A percentile compares a stretch with the other conserved stretches of the same genome.
Evolutionary conservation across 2,329 filamentous ascomycete genomes (phyloP).

Genomic region (Neospermospora avenae): DNA sequence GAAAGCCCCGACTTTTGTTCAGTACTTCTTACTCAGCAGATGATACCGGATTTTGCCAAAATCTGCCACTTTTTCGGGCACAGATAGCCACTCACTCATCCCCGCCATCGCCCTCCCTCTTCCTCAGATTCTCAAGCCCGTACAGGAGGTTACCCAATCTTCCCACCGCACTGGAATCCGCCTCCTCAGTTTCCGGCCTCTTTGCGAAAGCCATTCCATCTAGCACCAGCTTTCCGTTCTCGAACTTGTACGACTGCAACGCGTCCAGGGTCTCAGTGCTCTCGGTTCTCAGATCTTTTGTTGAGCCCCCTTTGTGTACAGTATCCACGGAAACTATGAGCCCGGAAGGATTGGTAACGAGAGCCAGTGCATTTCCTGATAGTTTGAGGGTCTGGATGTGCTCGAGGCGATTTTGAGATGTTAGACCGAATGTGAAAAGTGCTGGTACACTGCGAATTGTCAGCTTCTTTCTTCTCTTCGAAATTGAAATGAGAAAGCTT

Average conservation of each 20-base stretch:
- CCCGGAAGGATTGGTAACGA: constrained; percentile 26
- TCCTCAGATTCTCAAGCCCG: constrained; percentile 34
- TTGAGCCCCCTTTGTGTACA: constrained; percentile 49
- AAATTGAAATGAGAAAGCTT: constrained; percentile 30
- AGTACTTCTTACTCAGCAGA: too few relatives aligned
- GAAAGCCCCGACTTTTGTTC: too few relatives aligned
- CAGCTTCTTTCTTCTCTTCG: constrained; percentile 8
- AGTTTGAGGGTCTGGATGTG: constrained; percentile 51
- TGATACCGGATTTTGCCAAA: too few relatives aligned
- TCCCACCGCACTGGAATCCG: constrained; percentile 24
- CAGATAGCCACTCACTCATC: constrained; percentile 13
- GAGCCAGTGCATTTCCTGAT: constrained; percentile 55
- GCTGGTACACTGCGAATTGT: constrained; percentile 48
- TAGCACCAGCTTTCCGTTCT: constrained; percentile 10
- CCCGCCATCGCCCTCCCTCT: constrained; percentile 31
- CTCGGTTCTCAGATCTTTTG: constrained; percentile 35
- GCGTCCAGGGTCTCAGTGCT: constrained; percentile 5
- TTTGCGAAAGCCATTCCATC: neutral
- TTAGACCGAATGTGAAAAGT: constrained; percentile 63
- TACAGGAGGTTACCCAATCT: constrained; percentile 40
- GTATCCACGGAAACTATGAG: constrained; percentile 49
- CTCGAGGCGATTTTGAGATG: constrained; percentile 46
- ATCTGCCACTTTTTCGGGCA: too few relatives aligned
- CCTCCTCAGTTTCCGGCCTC: neutral
- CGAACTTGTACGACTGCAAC: constrained; percentile 17